Evolutionary conservation across 495 filamentous ascomycete species (phyloP).

Genomic region (Xylaria telfairii): DNA sequence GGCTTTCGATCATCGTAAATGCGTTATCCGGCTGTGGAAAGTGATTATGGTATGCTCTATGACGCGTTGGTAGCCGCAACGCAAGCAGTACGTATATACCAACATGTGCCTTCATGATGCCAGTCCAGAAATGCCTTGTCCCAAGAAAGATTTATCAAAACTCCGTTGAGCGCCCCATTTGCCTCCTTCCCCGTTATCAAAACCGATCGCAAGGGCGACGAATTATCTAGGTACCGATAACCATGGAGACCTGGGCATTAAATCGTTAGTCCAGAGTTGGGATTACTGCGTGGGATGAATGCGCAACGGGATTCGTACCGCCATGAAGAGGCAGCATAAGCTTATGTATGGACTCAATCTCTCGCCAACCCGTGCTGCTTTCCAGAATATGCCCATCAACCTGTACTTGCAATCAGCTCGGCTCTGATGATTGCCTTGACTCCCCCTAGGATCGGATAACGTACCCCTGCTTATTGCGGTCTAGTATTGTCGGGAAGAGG

Average conservation of each 20-base stretch:
- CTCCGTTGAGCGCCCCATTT: conserved; percentile 12
- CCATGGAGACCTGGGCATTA: conserved; percentile 33
- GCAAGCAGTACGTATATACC: not conserved
- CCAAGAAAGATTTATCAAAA: conserved; percentile 5
- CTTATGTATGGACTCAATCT: conserved; percentile 94
- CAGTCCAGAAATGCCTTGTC: not conserved
- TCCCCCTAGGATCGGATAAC: conserved; percentile 28
- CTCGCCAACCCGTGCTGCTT: conserved; percentile 92
- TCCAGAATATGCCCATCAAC: conserved; percentile 92
- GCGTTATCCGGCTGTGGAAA: conserved; percentile 5
- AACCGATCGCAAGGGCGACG: conserved; percentile 5
- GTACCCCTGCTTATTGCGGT: conserved; percentile 89
- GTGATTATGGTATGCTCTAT: not conserved
- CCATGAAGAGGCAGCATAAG: conserved; percentile 92
- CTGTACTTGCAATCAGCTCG: conserved; percentile 49
- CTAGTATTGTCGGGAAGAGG: conserved; percentile 88
- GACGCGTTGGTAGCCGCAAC: not conserved
- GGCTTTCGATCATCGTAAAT: conserved; percentile 5
- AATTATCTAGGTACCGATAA: conserved; percentile 28
- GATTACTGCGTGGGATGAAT: not conserved
- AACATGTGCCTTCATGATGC: not conserved
- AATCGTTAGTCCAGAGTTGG: conserved; percentile 3
- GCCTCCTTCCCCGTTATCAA: not conserved
- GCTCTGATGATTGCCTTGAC: not conserved
- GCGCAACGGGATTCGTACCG: conserved; percentile 58